Evolutionary conservation across 164 flowering plant species (phyloP), one percentile per base, ranked within the genome.

Genomic region (Magnolia officinalis): DNA sequence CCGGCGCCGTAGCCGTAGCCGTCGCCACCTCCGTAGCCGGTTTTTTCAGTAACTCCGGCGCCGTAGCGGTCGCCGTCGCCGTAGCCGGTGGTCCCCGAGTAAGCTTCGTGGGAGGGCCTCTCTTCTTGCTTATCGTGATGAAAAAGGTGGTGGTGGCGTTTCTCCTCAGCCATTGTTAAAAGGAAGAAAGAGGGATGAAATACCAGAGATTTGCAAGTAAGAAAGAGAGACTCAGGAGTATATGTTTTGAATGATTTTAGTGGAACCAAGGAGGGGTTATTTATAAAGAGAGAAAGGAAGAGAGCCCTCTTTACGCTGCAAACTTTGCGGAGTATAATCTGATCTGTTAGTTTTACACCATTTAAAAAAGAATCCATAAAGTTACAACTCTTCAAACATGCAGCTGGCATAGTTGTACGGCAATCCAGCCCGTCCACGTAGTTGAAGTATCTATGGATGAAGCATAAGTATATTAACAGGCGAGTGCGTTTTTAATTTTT

Each of bases 121-220:
- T 70, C 77, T 18, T 79, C 79, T 8, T 71, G 74, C 76, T 80
- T 72, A 59, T 69, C 55, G 71, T 76, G 77, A 74, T 63, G 70
- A 52, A 67, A 51, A 64, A 69, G 63, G 78, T 21, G 74, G 76
- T 79, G 79, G 79, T 76, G 82, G 76, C 64, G 82, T 73, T 76
- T 76, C 79, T 76, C 82, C 79, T 80, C 79, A 68, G 82, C 19
- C 82, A 80, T 80, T 70, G 68, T 67, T 11, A 51, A 71, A 71
- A 49, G 24, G 16, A 71, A 49, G 13, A 49, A 50, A 50, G 6
- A 49, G 13, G 58, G 10, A 4, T 13, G 21, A 45, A 63, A 18
- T 13, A n/a, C 2, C 8, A 20, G 24, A 19, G 24, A 64, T 19
- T 19, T 14, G 63, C 16, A 19, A 59, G n/a, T 19, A 59, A 59